These are phyloP conservation scores for Nicotiana tomentosiformis DNA, from an alignment of 257 asterid genomes.

Conservation along the genomic window DNA sequence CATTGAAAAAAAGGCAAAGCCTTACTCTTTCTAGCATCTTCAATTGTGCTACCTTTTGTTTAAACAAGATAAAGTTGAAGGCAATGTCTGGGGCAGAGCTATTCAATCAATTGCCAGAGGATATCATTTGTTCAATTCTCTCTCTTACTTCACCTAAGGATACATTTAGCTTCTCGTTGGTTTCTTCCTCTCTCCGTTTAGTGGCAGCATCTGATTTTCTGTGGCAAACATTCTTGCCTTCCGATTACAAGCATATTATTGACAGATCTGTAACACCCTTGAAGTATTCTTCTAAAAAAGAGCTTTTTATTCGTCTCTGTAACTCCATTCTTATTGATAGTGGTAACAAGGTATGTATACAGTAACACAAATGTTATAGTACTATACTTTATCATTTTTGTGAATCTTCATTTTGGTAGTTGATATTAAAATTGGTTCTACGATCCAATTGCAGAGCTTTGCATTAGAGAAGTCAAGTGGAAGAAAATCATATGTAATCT, in stretches of 20 bases:
- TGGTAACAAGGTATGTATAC: slow-evolving; percentile 20
- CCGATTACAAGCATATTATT: slow-evolving; percentile 11
- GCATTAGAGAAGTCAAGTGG: slow-evolving; percentile 28
- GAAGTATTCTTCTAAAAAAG: slow-evolving; percentile 19
- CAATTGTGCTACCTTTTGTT: background rate
- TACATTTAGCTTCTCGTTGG: slow-evolving; percentile 13
- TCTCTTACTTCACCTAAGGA: slow-evolving; percentile 31
- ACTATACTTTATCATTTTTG: background rate
- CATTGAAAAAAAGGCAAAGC: background rate
- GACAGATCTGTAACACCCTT: slow-evolving; percentile 1
- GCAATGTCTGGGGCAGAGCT: background rate
- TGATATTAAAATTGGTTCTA: background rate
- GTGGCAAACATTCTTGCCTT: slow-evolving; percentile 28
- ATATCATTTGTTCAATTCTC: slow-evolving; percentile 22
- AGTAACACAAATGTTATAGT: background rate
- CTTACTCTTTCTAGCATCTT: background rate
- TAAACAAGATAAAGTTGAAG: background rate
- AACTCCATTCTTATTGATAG: slow-evolving; percentile 21
- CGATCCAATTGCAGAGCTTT: slow-evolving; percentile 20
- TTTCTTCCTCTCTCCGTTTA: slow-evolving; percentile 15
- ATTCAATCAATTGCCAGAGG: slow-evolving; percentile 19
- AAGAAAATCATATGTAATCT: slow-evolving; percentile 19
- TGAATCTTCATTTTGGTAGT: background rate
- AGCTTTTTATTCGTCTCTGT: slow-evolving; percentile 20
- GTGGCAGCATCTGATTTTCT: slow-evolving; percentile 21